Conservation (phyloP, 257 asterid species). For the Prunella vulgaris region DNA sequence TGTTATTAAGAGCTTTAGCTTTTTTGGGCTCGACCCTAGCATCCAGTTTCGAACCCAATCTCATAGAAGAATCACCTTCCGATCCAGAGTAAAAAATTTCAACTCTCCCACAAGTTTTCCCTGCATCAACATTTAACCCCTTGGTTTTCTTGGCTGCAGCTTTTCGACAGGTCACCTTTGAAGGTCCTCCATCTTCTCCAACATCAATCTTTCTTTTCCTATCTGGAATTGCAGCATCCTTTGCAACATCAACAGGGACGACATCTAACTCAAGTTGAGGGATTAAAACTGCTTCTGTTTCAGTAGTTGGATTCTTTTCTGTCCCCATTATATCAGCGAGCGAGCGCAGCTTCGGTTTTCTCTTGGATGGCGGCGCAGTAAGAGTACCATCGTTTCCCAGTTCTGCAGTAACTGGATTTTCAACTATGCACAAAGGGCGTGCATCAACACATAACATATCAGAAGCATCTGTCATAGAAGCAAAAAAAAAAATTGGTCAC, state of each 20-base stretch:
- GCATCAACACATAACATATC: slow-evolving; percentile 10
- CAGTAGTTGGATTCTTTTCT: slow-evolving; percentile 28
- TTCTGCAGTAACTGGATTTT: slow-evolving; percentile 33
- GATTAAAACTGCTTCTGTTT: slow-evolving; percentile 26
- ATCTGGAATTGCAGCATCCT: slow-evolving; percentile 30
- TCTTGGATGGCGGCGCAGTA: slow-evolving; percentile 28
- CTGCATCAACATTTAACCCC: slow-evolving; percentile 27
- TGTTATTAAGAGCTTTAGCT: slow-evolving; percentile 22
- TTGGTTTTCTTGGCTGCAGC: slow-evolving; percentile 27
- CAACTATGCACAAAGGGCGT: slow-evolving; percentile 25
- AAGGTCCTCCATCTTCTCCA: slow-evolving; percentile 32
- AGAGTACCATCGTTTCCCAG: slow-evolving; percentile 41
- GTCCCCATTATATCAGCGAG: slow-evolving; percentile 65
- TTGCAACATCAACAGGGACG: slow-evolving; percentile 16
- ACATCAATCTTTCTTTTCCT: slow-evolving; percentile 42
- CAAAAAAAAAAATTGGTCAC: background rate
- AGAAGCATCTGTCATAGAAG: slow-evolving; percentile 24
- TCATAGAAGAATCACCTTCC: slow-evolving; percentile 28
- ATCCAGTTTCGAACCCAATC: slow-evolving; percentile 9
- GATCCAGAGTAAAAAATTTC: slow-evolving; percentile 34
- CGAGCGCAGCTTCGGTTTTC: slow-evolving; percentile 61
- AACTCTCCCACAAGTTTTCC: slow-evolving; percentile 23
- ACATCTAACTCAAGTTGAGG: slow-evolving; percentile 24
- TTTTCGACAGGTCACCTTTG: slow-evolving; percentile 10
- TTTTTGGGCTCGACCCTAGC: slow-evolving; percentile 32